Base-by-base conservation (phyloP, 2,329 filamentous ascomycete genomes). In the Phoma sp. region DNA sequence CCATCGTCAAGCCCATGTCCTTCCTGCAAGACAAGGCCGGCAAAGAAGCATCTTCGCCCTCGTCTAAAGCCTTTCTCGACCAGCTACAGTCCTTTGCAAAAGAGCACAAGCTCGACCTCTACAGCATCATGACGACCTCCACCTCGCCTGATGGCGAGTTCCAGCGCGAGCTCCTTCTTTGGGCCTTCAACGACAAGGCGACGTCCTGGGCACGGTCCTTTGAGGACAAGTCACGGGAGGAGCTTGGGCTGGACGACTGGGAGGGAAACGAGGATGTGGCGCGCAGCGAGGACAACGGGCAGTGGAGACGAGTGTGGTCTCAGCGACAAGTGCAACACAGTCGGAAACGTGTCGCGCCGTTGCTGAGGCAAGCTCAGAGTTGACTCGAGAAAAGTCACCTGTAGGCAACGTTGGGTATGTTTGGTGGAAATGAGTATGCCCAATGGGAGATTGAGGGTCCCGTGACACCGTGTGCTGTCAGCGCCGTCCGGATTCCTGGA, bases 111-210 rank as follows among this genome's bases (percentile, higher is more conserved):
- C 71, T 93, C n/a, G 85, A 87, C 50, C 67, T 93, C 9, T 83
- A 83, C 7, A 81, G 80, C 9, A 77, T 93, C 49, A 90, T 93
- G 87, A 91, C 90, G 1, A 84, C 84, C n/a, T 85, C 80, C 17
- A 78, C 81, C 18, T 71, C 76, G 3, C 76, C 80, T 0, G 75
- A 74, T 0, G 84, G 82, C 0, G 67, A 77, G 14, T 91, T 92
- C 57, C 77, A 79, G 59, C 78, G 91, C 43, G 85, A 95, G 67
- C 69, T 92, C 30, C 74, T 93, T 5, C 75, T 93, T 0, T 89
- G 88, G 84, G 87, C 82, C 0, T 66, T 85, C 1, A 82, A 78
- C 21, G 75, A 80, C 1, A 69, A 71, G 4, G 87, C 82, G 0
- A 76, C 77, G 0, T 64, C 72, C 4, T 84, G 83, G 1, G 82